phyloP scores from a whole-genome alignment of 805 yeast species.

The Starmerella riodocensis region DNA sequence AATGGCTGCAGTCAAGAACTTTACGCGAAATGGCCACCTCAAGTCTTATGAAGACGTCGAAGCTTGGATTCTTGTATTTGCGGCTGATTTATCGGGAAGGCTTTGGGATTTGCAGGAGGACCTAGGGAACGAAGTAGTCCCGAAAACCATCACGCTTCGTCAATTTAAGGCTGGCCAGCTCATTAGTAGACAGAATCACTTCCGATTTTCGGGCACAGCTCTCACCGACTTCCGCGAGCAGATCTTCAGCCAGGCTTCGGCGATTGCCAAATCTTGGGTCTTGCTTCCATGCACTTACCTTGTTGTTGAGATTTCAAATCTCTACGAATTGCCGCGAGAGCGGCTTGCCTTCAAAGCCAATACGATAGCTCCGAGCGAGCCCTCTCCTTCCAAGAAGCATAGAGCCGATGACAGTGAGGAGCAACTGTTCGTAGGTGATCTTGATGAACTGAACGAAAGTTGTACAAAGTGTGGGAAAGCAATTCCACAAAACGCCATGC shows the following conservation, averaged over 20 bases:
- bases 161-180: conserved; percentile 11
- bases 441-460: conserved; percentile 10
- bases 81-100: conserved; percentile 63
- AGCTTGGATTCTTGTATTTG: conserved; percentile 72
- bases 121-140: conserved; percentile 33
- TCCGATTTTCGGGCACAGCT: conserved; percentile 2
- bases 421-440: conserved; percentile 6
- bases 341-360: conserved; percentile 9
- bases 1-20: conserved; percentile 81
- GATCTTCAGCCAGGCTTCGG: conserved; percentile 7
- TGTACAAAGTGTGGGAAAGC: conserved; percentile 25
- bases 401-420: not conserved
- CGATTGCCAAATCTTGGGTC: conserved; percentile 8
- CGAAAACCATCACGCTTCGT: conserved; percentile 40
- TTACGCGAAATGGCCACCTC: conserved; percentile 41
- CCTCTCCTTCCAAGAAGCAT: no score
- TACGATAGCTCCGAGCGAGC: not conserved
- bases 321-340: conserved; percentile 16
- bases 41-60: conserved; percentile 41
- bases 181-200: conserved; percentile 14
- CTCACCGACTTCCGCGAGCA: conserved; percentile 6
- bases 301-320: conserved; percentile 16
- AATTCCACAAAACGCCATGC: conserved; percentile 15
- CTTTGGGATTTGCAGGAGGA: conserved; percentile 66
- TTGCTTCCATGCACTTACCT: conserved; percentile 14